Base-by-base conservation (phyloP, 768 basidiomycete genomes). In the Tricholoma matsutake region DNA sequence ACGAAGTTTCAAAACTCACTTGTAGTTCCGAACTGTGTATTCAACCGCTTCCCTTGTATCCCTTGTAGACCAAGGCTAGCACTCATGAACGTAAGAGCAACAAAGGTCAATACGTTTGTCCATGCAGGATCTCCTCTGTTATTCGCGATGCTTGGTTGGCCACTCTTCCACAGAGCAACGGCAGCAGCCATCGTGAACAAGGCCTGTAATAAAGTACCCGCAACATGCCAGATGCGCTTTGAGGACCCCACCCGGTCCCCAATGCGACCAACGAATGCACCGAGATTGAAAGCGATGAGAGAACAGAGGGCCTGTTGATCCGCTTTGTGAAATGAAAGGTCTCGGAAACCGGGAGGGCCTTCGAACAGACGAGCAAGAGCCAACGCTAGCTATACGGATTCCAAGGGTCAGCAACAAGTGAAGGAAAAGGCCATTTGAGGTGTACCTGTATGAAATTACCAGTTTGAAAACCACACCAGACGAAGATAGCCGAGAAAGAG, bases 401-500 rank as follows among this genome's bases (percentile, higher is more conserved):
- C n/a, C 22, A 6, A 62, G 60, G 34, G 53, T 52, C n/a, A 59
- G 34, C 54, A 56, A 9, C 6, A 25, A 43, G 31, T 45, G 11
- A 29, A 49, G 13, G 32, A n/a, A 16, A 18, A 4, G 1, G 51
- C 9, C 28, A 25, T 16, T 2, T n/a, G 2, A 0, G 22, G 65
- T 74, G 59, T 66, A 87, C 86, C 77, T 89, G 86, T 9, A 84
- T 79, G 65, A 84, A 84, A 68, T 91, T 91, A 54, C 89, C 91
- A 0, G 91, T 92, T 73, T 93, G 91, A 73, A 92, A 93, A 14
- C 87, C 90, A 71, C 87, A 89, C 90, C 92, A 93, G 9, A 93
- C 84, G 71, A 86, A 93, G 55, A 91, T 77, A 1, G 92, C 88
- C 41, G 89, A 85, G 76, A 93, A 93, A 3, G 84, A 86, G 22